These are phyloP conservation scores for Russula emetica DNA, from an alignment of 768 basidiomycete species.

Conservation along the genomic window DNA sequence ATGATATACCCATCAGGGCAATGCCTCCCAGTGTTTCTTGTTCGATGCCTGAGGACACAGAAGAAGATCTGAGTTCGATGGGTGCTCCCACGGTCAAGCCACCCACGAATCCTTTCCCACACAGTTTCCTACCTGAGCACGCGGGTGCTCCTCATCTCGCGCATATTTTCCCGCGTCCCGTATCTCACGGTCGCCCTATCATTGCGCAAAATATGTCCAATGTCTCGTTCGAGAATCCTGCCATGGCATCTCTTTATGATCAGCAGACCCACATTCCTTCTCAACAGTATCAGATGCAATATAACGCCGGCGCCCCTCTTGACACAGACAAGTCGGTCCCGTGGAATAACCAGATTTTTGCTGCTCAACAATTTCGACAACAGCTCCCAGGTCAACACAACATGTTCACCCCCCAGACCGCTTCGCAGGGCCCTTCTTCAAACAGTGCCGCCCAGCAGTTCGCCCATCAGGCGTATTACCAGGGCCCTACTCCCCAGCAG, in stretches of 20 bases:
- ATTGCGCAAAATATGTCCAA: slow-evolving; percentile 43
- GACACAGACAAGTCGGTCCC: slow-evolving; percentile 32
- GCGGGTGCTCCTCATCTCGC: slow-evolving; percentile 23
- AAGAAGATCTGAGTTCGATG: slow-evolving; percentile 29
- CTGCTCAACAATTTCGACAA: slow-evolving; percentile 25
- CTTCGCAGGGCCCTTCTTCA: slow-evolving; percentile 20
- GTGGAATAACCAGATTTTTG: slow-evolving; percentile 31
- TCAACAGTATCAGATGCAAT: slow-evolving; percentile 33
- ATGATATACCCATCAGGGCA: slow-evolving; percentile 28
- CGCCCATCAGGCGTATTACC: slow-evolving; percentile 29
- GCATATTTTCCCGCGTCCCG: slow-evolving; percentile 33
- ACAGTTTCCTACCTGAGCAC: slow-evolving; percentile 31
- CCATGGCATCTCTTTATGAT: slow-evolving; percentile 45
- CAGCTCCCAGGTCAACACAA: slow-evolving; percentile 18
- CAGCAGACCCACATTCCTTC: slow-evolving; percentile 34
- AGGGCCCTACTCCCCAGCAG: slow-evolving; percentile 35
- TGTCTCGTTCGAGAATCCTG: slow-evolving; percentile 52
- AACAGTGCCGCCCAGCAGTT: slow-evolving; percentile 25
- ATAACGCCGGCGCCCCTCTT: slow-evolving; percentile 21
- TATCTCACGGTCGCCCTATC: slow-evolving; percentile 39
- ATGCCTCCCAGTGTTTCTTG: slow-evolving; percentile 30
- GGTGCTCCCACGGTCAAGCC: slow-evolving; percentile 38
- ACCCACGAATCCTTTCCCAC: slow-evolving; percentile 38
- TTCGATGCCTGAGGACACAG: slow-evolving; percentile 27
- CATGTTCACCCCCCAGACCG: slow-evolving; percentile 23